A percentile compares a stretch with the other conserved stretches of the same genome.
Evolutionary conservation across 2,329 filamentous ascomycete species (phyloP).

Genomic region (Rosellinia necatrix): DNA sequence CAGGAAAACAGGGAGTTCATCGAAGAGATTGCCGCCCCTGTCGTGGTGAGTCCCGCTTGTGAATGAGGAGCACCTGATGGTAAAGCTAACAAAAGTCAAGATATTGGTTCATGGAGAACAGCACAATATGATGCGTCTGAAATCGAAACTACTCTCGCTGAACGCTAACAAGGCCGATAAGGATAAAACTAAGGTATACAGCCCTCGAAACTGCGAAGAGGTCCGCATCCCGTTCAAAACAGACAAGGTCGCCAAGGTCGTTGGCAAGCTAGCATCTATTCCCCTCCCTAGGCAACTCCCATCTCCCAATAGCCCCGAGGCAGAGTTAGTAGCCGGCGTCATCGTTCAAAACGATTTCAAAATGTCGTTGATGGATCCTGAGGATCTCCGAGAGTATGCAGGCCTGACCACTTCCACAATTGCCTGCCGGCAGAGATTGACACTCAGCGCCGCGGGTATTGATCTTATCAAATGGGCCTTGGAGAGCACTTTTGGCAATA

Average conservation of each 20-base stretch:
- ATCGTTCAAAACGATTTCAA: slow-evolving; percentile 98
- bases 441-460: slow-evolving; percentile 82
- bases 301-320: slow-evolving; percentile 39
- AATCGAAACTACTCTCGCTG: slow-evolving; percentile 91
- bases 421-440: slow-evolving; percentile 87
- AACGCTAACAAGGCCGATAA: slow-evolving; percentile 81
- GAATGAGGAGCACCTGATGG: background rate
- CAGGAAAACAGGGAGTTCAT: slow-evolving; percentile 97
- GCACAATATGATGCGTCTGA: slow-evolving; percentile 96
- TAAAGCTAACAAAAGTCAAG: slow-evolving; percentile 48
- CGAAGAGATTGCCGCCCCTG: slow-evolving; percentile 87
- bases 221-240: slow-evolving; percentile 92
- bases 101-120: slow-evolving; percentile 97
- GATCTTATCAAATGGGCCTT: slow-evolving; percentile 93
- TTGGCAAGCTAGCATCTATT: slow-evolving; percentile 86
- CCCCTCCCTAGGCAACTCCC: slow-evolving; percentile 62
- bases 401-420: slow-evolving; percentile 96
- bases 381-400: slow-evolving; percentile 93
- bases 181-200: slow-evolving; percentile 87
- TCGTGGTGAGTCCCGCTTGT: slow-evolving; percentile 71
- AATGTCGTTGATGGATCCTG: slow-evolving; percentile 93
- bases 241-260: slow-evolving; percentile 94
- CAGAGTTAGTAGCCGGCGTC: slow-evolving; percentile 78
- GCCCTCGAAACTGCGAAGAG: slow-evolving; percentile 92
- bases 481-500: slow-evolving; percentile 88